Evolutionary conservation across 2,329 filamentous ascomycete genomes (phyloP).

Genomic region (Paecilomyces formosus): DNA sequence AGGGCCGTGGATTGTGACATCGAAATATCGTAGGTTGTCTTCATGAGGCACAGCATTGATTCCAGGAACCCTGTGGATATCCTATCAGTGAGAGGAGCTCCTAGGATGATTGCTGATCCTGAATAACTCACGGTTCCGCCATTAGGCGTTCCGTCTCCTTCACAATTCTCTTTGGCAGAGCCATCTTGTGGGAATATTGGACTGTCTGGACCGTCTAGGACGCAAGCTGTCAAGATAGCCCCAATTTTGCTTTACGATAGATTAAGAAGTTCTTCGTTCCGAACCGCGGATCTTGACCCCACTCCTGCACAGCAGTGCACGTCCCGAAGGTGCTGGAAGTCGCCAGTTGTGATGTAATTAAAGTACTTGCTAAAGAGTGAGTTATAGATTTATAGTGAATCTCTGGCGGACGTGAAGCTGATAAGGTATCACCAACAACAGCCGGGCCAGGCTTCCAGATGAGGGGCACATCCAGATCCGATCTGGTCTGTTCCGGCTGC

Average conservation of each 20-base stretch:
- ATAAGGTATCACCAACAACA: not conserved
- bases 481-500: not conserved
- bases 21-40: slow-evolving; percentile 96
- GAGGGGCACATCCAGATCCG: not conserved
- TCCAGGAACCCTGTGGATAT: slow-evolving; percentile 66
- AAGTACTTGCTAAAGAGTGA: not conserved
- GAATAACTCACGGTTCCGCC: slow-evolving; percentile 73
- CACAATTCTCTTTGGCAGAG: slow-evolving; percentile 90
- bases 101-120: slow-evolving; percentile 1
- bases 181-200: slow-evolving; percentile 37
- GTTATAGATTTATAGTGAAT: not conserved
- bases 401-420: not conserved
- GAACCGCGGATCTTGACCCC: not conserved
- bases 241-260: not conserved
- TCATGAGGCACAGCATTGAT: slow-evolving; percentile 95
- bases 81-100: not conserved
- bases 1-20: slow-evolving; percentile 92
- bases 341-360: not conserved
- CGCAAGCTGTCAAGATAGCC: not conserved
- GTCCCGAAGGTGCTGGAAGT: not conserved
- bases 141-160: slow-evolving; percentile 98
- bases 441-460: not conserved
- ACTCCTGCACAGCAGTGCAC: not conserved
- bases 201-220: not conserved
- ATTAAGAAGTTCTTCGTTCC: not conserved